Evolutionary conservation across 2,329 filamentous ascomycete species (phyloP), one percentile per base, ranked within the genome.

Genomic region (Torrubiella hemipterigena): DNA sequence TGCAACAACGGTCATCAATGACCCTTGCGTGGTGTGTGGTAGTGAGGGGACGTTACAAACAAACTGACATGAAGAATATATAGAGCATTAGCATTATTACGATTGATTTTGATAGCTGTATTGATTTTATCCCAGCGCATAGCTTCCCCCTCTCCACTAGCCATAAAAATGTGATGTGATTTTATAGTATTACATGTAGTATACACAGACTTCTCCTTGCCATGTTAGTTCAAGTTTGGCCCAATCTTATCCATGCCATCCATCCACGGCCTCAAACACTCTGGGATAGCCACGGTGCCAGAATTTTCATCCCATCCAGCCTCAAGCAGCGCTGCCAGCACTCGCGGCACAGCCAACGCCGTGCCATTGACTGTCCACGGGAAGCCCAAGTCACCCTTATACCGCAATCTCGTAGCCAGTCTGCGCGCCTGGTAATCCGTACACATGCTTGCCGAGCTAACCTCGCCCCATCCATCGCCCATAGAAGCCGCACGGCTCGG

Each of bases 301-400:
- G 65, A 66, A 16, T 63, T 49, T 47, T 86, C 79, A 47, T 91
- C 73, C 82, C 87, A 98, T 1, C 85, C 81, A 47, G 87, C 85
- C 63, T 98, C 91, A 41, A 98, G 51, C 30, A 98, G 67, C 6
- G 86, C 87, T 16, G 91, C 87, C 36, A 98, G 52, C 10, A 98
- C 81, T 31, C 91, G 69, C 4, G 91, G 91, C 22, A 96, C 80
- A 1, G 91, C 91, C 46, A 96, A 64, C 1, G 89, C 91, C 2
- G 91, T 98, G 1, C 89, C 93, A 51, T 98, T 98, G 22, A 93
- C 67, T 0, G 91, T 98, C 60, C 83, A 85, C 11, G 87, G 85
- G 52, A 85, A 96, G 2, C 67, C 65, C 24, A 80, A 58, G n/a
- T 59, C 57, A 24, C 57, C 58, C 31, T 57, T 61, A 10, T 66